phyloP scores from a whole-genome alignment of 495 filamentous ascomycete genomes.

The Hyaloscypha hepaticicola region DNA sequence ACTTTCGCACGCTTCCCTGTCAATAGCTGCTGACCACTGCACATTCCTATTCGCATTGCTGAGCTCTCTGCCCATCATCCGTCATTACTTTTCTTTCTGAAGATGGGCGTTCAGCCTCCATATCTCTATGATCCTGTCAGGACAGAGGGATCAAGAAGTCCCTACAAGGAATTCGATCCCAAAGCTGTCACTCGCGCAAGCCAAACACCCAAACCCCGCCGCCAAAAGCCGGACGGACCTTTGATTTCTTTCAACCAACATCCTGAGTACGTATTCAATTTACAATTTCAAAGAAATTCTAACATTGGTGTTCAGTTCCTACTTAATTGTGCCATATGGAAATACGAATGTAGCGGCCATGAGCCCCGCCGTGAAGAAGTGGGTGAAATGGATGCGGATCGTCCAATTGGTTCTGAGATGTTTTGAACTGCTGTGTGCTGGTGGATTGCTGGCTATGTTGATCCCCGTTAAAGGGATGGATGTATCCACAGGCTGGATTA shows the following conservation, averaged over 20 bases:
- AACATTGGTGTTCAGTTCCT: conserved; percentile 30
- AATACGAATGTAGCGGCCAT: conserved; percentile 59
- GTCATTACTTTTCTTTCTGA: neutral
- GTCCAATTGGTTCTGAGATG: conserved; percentile 66
- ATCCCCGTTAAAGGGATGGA: conserved; percentile 70
- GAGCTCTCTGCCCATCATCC: conserved; percentile 3
- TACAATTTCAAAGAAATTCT: neutral
- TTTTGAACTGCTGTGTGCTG: conserved; percentile 61
- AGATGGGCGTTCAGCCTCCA: conserved; percentile 59
- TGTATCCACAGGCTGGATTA: conserved; percentile 64
- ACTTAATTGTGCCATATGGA: conserved; percentile 48
- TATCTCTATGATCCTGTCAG: conserved; percentile 69
- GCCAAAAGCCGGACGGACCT: conserved; percentile 68
- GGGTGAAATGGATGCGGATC: conserved; percentile 62
- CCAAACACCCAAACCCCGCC: conserved; percentile 52
- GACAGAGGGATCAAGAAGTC: conserved; percentile 32
- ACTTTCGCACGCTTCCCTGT: conserved; percentile 16
- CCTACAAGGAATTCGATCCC: conserved; percentile 70
- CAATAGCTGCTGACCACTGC: conserved; percentile 10
- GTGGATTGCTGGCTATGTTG: conserved; percentile 68
- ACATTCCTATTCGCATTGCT: conserved; percentile 16
- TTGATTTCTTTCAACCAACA: conserved; percentile 76
- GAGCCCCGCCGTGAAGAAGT: conserved; percentile 64
- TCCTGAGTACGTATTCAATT: conserved; percentile 63
- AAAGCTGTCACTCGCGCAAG: conserved; percentile 77